Evolutionary conservation across 257 asterid genomes (phyloP), one percentile per base, ranked within the genome.

Genomic region (Nicotiana noctiflora): DNA sequence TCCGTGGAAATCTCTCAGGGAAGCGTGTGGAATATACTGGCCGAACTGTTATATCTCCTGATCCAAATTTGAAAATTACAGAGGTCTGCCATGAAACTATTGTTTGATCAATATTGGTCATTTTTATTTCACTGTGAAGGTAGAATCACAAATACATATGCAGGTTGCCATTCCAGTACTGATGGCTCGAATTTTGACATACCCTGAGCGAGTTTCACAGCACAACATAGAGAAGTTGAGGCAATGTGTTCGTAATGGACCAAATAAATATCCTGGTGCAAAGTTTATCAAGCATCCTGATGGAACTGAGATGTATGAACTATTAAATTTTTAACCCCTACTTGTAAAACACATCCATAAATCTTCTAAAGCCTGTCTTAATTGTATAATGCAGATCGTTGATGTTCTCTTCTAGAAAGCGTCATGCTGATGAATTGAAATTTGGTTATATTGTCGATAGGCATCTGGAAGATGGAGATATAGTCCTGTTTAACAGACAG

Each of bases 21-120:
- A 95, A 95, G 89, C 98, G 99, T 84, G 99, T 93, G 51, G 99
- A 95, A 83, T 95, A 46, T 84, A 93, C 98, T 56, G 98, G 98
- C 77, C 89, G 99, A 87, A 95, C 99, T 51, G 99, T 95, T 78
- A 95, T 95, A 82, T 95, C 98, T 79, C 99, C 97, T 23, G 99
- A 95, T 81, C 99, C 98, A 37, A 95, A 95, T 85, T 86, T 95
- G 84, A 91, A 90, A 84, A 95, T 95, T 79, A 91, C 88, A 27
- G 94, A 95, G 99, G 99, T 95, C 44, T 51, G 79, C 61, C 76
- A 75, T 52, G 84, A 61, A 75, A 55, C 75, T 84, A 62, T 9
- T 64, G 76, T 79, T 63, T 62, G 29, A 40, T 52, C 32, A 11
- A 49, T 63, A 23, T 59, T 27, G n/a, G 17, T 62, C 49, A 5